These are phyloP conservation scores for Oemleria cerasiformis DNA, from an alignment of 306 rosid species.

Conservation along the genomic window DNA sequence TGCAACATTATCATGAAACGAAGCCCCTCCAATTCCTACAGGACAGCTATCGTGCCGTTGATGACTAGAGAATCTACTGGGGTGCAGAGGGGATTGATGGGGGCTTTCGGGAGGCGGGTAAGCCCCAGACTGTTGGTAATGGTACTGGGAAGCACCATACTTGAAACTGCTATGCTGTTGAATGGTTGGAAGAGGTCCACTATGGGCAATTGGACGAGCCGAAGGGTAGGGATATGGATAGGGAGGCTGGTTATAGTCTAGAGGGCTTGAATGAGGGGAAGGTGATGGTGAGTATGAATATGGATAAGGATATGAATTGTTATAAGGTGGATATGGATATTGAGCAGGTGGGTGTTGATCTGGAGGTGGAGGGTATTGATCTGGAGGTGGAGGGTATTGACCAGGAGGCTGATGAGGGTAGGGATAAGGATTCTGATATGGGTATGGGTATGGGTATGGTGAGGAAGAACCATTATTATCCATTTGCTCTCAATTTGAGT, in stretches of 20 bases:
- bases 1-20: slow-evolving; percentile 18
- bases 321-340: slow-evolving; percentile 28
- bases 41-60: slow-evolving; percentile 33
- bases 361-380: slow-evolving; percentile 18
- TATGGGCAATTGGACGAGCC: slow-evolving; percentile 22
- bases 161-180: slow-evolving; percentile 56
- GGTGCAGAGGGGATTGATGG: slow-evolving; percentile 23
- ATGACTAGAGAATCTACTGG: slow-evolving; percentile 53
- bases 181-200: slow-evolving; percentile 42
- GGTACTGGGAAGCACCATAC: slow-evolving; percentile 47
- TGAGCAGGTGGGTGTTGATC: slow-evolving; percentile 24
- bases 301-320: slow-evolving; percentile 16
- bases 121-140: slow-evolving; percentile 36
- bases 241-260: slow-evolving; percentile 25
- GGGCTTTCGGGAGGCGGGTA: slow-evolving; percentile 36
- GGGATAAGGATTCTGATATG: slow-evolving; percentile 10
- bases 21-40: slow-evolving; percentile 19
- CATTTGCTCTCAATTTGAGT: slow-evolving; percentile 23
- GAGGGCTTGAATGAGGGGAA: slow-evolving; percentile 26
- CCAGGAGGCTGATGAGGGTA: slow-evolving; percentile 29
- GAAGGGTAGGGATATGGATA: slow-evolving; percentile 42
- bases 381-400: slow-evolving; percentile 23
- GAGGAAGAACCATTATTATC: slow-evolving; percentile 48
- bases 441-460: slow-evolving; percentile 40
- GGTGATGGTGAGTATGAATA: slow-evolving; percentile 43